Percentiles rank a stretch among this genome's conserved stretches.
Conservation (phyloP, 1,284 basidiomycete species). For the Ustilago esculenta region DNA sequence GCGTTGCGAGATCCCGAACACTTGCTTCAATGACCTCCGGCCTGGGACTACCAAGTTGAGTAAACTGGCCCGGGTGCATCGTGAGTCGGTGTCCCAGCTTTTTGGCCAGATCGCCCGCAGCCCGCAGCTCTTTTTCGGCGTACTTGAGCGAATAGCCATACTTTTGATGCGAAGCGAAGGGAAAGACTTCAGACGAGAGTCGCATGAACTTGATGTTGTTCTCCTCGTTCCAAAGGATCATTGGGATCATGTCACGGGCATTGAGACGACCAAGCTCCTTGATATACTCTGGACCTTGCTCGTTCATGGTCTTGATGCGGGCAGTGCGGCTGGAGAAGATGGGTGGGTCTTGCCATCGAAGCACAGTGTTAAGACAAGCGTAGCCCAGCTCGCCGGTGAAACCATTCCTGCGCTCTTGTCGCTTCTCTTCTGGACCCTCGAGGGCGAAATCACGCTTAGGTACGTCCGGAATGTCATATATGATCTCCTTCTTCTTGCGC, state of each 20-base stretch:
- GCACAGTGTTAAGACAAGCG: slow-evolving; percentile 84
- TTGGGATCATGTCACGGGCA: slow-evolving; percentile 73
- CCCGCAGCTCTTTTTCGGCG: slow-evolving; percentile 72
- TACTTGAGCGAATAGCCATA: slow-evolving; percentile 83
- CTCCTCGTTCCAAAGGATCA: slow-evolving; percentile 71
- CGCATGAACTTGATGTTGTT: slow-evolving; percentile 64
- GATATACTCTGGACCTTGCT: slow-evolving; percentile 81
- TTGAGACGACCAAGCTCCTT: slow-evolving; percentile 83
- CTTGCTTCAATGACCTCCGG: slow-evolving; percentile 78
- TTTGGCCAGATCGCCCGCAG: slow-evolving; percentile 78
- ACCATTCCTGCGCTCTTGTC: slow-evolving; percentile 38
- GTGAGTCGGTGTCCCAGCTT: slow-evolving; percentile 83
- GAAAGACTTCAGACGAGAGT: slow-evolving; percentile 78
- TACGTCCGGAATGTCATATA: slow-evolving; percentile 76
- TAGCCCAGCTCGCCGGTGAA: slow-evolving; percentile 70
- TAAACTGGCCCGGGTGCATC: slow-evolving; percentile 83
- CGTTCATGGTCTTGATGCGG: slow-evolving; percentile 80
- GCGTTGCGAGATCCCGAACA: slow-evolving; percentile 82
- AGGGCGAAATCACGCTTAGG: slow-evolving; percentile 48
- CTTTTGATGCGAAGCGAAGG: slow-evolving; percentile 82
- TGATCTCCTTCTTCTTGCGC: slow-evolving; percentile 72
- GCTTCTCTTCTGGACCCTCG: slow-evolving; percentile 43
- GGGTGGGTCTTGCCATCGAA: slow-evolving; percentile 77
- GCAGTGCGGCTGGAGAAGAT: slow-evolving; percentile 81
- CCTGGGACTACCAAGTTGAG: slow-evolving; percentile 82